These are phyloP conservation scores for Durio zibethinus DNA, from an alignment of 345 rosid genomes.

Conservation along the genomic window DNA sequence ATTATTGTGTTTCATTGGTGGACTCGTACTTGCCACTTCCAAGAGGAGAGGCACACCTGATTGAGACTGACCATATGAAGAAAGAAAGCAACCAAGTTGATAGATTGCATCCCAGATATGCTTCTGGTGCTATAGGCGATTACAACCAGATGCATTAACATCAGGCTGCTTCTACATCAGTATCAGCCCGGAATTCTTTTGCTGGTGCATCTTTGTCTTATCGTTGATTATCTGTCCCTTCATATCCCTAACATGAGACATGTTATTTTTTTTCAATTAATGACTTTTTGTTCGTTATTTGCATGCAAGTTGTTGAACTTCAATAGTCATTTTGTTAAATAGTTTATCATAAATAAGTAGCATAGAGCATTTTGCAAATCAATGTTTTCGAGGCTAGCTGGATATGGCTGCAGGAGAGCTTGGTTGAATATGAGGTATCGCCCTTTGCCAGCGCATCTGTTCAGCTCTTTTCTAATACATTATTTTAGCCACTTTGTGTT, in stretches of 20 bases:
- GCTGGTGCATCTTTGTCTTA: slow-evolving; percentile 46
- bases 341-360: neutral
- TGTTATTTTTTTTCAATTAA: neutral
- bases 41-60: slow-evolving; percentile 32
- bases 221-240: slow-evolving; percentile 18
- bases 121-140: slow-evolving; percentile 33
- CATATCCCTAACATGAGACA: neutral
- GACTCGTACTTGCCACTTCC: slow-evolving; percentile 35
- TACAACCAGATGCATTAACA: slow-evolving; percentile 30
- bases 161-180: slow-evolving; percentile 30
- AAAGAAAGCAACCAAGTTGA: slow-evolving; percentile 30
- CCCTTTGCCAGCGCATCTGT: neutral
- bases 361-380: neutral
- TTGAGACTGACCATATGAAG: slow-evolving; percentile 23
- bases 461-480: neutral
- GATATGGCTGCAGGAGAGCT: neutral
- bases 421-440: neutral
- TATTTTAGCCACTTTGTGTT: neutral
- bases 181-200: slow-evolving; percentile 60
- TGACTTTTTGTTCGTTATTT: neutral
- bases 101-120: slow-evolving; percentile 34
- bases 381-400: neutral
- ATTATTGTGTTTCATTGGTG: slow-evolving; percentile 30
- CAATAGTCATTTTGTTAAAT: neutral
- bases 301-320: neutral